Percentiles rank a stretch among this genome's conserved stretches.
phyloP scores from a whole-genome alignment of 345 rosid genomes.

The Arabis hirsuta region DNA sequence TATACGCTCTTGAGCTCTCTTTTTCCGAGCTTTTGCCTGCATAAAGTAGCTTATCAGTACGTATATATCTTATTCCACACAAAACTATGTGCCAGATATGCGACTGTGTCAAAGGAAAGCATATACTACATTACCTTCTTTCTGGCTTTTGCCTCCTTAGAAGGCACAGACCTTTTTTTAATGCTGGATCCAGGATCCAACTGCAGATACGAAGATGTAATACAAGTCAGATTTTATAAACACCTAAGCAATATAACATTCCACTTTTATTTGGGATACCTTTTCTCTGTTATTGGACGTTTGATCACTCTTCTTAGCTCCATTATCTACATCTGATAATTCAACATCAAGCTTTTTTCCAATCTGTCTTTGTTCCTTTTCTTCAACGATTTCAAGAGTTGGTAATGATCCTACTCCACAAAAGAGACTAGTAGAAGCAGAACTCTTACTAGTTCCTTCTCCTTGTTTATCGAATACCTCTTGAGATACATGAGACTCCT shows the following conservation, averaged over 20 bases:
- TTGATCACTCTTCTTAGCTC: conserved; percentile 36
- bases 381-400: conserved; percentile 38
- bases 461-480: conserved; percentile 30
- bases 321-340: conserved; percentile 32
- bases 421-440: conserved; percentile 18
- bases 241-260: conserved; percentile 10
- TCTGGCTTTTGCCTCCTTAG: conserved; percentile 61
- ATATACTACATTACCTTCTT: conserved; percentile 55
- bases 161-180: conserved; percentile 52
- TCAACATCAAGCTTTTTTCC: conserved; percentile 32
- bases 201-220: conserved; percentile 5
- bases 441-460: conserved; percentile 27
- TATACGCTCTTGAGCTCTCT: conserved; percentile 72
- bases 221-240: conserved; percentile 32
- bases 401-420: conserved; percentile 4
- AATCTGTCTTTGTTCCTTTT: conserved; percentile 38
- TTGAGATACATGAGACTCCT: conserved; percentile 43
- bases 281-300: conserved; percentile 40
- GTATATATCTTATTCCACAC: conserved; percentile 7
- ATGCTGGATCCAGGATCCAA: conserved; percentile 36
- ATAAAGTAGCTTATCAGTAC: conserved; percentile 34
- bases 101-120: conserved; percentile 1
- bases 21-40: conserved; percentile 70
- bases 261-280: conserved; percentile 42
- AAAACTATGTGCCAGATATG: conserved; percentile 6